A percentile compares a stretch with the other conserved stretches of the same genome.
Evolutionary conservation across 352 stramenopile genomes (phyloP).

Genomic region (Globisporangium parvum): DNA sequence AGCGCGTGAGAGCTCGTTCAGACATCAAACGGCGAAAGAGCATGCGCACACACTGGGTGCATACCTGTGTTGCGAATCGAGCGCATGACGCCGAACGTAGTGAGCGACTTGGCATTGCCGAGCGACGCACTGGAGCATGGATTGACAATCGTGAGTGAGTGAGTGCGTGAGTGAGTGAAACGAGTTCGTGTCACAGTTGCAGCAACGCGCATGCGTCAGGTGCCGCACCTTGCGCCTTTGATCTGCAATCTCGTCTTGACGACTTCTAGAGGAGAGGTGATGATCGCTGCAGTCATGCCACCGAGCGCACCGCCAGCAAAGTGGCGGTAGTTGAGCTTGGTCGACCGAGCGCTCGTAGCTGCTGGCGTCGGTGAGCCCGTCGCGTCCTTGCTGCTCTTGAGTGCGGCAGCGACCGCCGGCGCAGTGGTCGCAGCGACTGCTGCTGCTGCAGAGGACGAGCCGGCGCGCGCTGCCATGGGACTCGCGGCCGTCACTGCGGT

Average conservation of each 20-base stretch:
- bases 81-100: slow-evolving; percentile 78
- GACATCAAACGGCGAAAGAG: background rate
- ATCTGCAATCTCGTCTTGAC: slow-evolving; percentile 86
- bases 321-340: slow-evolving; percentile 39
- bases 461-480: slow-evolving; percentile 8
- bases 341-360: slow-evolving; percentile 7
- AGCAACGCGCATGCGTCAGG: background rate
- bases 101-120: slow-evolving; percentile 38
- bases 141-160: background rate
- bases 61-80: slow-evolving; percentile 63
- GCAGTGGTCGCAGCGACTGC: slow-evolving; percentile 2
- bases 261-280: slow-evolving; percentile 81
- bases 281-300: slow-evolving; percentile 73
- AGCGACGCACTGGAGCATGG: slow-evolving; percentile 32
- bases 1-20: slow-evolving; percentile 4
- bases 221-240: slow-evolving; percentile 42
- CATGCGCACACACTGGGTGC: slow-evolving; percentile 9
- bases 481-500: slow-evolving; percentile 1
- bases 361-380: background rate
- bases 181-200: background rate
- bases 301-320: slow-evolving; percentile 74
- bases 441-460: slow-evolving; percentile 4
- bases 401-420: slow-evolving; percentile 3
- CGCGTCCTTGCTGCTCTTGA: slow-evolving; percentile 6
- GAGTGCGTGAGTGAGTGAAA: background rate